Conservation (phyloP, 208 protist species). For the Leishmania tarentolae region DNA sequence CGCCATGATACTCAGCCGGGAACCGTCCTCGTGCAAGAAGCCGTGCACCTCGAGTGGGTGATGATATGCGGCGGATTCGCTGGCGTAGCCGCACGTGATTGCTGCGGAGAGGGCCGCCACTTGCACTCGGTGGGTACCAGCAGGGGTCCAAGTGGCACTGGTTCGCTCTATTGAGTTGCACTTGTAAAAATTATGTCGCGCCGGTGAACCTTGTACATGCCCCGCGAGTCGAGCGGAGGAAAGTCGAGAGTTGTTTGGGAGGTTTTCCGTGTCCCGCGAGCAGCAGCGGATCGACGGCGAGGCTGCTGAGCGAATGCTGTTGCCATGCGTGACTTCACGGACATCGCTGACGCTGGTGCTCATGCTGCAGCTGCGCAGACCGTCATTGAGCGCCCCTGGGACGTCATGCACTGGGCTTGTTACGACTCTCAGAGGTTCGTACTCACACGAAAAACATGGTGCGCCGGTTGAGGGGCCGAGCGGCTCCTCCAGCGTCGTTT, state of each 20-base stretch:
- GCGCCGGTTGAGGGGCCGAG: background rate
- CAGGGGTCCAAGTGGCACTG: background rate
- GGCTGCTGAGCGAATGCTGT: background rate
- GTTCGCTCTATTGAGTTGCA: background rate
- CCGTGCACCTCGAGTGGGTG: slow-evolving; percentile 50
- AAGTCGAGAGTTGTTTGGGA: background rate
- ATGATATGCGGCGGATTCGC: slow-evolving; percentile 31
- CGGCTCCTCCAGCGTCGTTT: background rate
- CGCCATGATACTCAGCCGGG: slow-evolving; percentile 49
- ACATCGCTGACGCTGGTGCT: background rate
- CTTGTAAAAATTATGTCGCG: background rate
- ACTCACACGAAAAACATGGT: background rate
- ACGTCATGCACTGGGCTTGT: background rate
- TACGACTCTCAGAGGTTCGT: background rate
- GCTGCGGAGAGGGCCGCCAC: slow-evolving; percentile 39
- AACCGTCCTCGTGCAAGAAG: slow-evolving; percentile 65
- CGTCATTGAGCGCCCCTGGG: background rate
- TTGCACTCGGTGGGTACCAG: slow-evolving; percentile 18
- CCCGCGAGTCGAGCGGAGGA: background rate
- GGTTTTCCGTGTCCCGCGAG: background rate
- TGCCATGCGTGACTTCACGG: background rate
- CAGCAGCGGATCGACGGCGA: background rate
- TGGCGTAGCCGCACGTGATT: slow-evolving; percentile 28
- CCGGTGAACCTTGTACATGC: background rate
- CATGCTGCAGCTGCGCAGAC: slow-evolving; percentile 7